Base-by-base conservation (phyloP, 345 rosid species). In the Geranium brycei region DNA sequence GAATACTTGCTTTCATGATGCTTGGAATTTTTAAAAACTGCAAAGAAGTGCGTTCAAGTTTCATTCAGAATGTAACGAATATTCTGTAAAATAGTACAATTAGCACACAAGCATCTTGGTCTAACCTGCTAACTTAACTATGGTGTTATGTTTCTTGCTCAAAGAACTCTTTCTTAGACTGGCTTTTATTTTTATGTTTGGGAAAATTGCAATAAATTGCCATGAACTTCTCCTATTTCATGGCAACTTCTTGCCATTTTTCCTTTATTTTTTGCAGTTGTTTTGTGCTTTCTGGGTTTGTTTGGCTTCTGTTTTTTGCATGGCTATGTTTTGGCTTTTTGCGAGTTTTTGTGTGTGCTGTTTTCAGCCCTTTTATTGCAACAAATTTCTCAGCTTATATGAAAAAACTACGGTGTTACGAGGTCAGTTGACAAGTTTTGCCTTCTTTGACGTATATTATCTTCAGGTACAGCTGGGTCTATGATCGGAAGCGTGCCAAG, bases 381-480 rank as follows among this genome's bases (percentile, higher is more conserved):
- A 23, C 28, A 23, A 23, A 23, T 23, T 23, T 23, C 28, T 23
- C 28, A 23, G 28, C 28, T 23, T 23, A 23, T 23, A 23, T 23
- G 2, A 23, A 23, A 23, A 23, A 23, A 23, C 28, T 23, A 23
- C 28, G 28, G 28, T 23, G 28, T 23, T 61, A 28, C 65, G 63
- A 57, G 57, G 68, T 58, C 41, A 51, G 58, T 62, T 35, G 19
- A 31, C 58, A 19, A n/a, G 18, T 38, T 31, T 16, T 72, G 63
- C 17, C 4, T 53, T 35, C 47, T 51, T 6, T 6, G 47, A 35
- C 28, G 57, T 4, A 38, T 3, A 1, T n/a, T 62, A 61, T 51
- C 72, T 73, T 74, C 83, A 91, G 96, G 89, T 73, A 79, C 81
- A 1, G 77, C 65, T 16, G 86, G 87, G 19, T 86, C 89, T 31